Evolutionary conservation across 2,329 filamentous ascomycete genomes (phyloP), one percentile per base, ranked within the genome.

Genomic region (Cercospora berteroae): DNA sequence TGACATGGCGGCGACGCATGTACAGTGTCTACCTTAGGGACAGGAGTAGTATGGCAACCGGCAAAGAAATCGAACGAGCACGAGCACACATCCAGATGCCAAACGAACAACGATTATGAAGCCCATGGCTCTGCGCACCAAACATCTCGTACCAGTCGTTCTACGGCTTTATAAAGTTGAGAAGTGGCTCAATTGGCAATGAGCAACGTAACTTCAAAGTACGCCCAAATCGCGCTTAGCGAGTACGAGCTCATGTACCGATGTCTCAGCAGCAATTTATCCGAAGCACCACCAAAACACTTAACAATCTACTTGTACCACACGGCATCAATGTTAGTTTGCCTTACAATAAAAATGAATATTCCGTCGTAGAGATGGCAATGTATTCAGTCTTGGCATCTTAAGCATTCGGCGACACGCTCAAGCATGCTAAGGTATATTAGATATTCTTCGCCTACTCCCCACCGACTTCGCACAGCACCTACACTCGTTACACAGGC

Each of bases 401-500:
- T 57, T 18, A 57, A 57, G 52, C 52, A 33, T 57, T 57, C 27
- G 25, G 12, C 25, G 29, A 29, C 12, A 20, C 16, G n/a, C 16
- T 10, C 52, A 33, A 57, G 55, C 55, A n/a, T 33, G 27, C 25
- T 33, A 33, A 57, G 55, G 29, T 57, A 57, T 57, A 29, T 31
- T 31, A 57, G 29, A 33, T 20, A 13, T 18, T 39, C 48, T 55
- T 27, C 13, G 66, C 70, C 69, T 44, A 13, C 12, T 52, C 23
- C 23, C 48, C 48, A n/a, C 48, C 5, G 20, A 5, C 23, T 13
- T 52, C 23, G 12, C 16, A n/a, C 25, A 7, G 13, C 23, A 27
- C 48, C 48, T 16, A 52, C 48, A 13, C 5, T 13, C 23, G 48
- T 52, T 27, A 27, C 48, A 52, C 48, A 52, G 29, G 23, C 48